Evolutionary conservation across 2,329 filamentous ascomycete species (phyloP).

Genomic region (Exophiala calicioides): DNA sequence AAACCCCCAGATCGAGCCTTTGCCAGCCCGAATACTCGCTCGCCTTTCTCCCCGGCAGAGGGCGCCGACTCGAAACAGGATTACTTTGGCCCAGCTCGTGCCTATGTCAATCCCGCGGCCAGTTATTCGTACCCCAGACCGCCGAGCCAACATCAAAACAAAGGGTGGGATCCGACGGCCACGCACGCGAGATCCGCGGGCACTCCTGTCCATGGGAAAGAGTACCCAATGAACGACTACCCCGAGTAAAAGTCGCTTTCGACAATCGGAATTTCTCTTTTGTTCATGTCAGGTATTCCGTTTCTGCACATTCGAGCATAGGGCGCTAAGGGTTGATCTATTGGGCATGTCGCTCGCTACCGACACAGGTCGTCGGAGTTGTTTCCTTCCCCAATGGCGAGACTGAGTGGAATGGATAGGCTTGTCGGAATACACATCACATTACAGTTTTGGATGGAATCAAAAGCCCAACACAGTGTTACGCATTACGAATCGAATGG

Average conservation of each 20-base stretch:
- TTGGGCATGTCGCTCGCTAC: too few relatives aligned
- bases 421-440: too few relatives aligned
- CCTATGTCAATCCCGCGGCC: constrained; percentile 49
- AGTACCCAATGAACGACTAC: neutral
- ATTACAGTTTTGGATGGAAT: too few relatives aligned
- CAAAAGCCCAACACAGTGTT: too few relatives aligned
- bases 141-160: constrained; percentile 36
- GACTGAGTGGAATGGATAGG: too few relatives aligned
- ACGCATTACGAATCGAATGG: constrained; percentile 6
- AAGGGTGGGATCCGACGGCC: constrained; percentile 27
- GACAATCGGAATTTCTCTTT: neutral
- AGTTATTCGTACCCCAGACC: constrained; percentile 53
- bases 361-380: too few relatives aligned
- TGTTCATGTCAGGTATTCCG: neutral
- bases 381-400: constrained; percentile 2
- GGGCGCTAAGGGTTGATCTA: constrained; percentile 4
- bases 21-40: constrained; percentile 27
- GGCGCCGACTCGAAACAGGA: constrained; percentile 31
- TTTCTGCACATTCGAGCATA: constrained; percentile 7
- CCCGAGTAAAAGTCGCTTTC: constrained; percentile 1
- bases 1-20: constrained; percentile 34
- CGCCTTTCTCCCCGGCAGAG: constrained; percentile 31
- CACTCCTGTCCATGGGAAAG: neutral
- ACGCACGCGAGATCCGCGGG: constrained; percentile 21
- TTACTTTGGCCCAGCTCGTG: constrained; percentile 47